A percentile compares a stretch with the other conserved stretches of the same genome.
These are phyloP conservation scores for Besnoitia besnoiti DNA, from an alignment of 169 alveolate species.

Conservation along the genomic window DNA sequence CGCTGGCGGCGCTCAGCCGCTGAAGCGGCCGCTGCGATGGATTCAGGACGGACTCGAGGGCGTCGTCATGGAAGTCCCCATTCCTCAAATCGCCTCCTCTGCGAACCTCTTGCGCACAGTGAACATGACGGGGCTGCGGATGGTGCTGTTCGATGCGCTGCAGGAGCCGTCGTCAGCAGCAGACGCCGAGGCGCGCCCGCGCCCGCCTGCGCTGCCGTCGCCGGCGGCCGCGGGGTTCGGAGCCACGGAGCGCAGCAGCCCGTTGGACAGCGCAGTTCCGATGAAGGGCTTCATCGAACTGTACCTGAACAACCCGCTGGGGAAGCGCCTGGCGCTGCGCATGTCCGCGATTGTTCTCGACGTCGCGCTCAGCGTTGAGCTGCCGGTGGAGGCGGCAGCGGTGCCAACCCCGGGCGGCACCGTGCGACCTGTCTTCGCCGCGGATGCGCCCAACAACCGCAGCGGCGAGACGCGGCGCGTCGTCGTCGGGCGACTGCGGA, in stretches of 20 bases:
- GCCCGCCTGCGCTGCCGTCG: background rate
- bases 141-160: background rate
- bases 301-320: slow-evolving; percentile 16
- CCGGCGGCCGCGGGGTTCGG: background rate
- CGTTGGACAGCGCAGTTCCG: background rate
- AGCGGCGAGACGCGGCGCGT: background rate
- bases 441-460: background rate
- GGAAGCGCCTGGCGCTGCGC: background rate
- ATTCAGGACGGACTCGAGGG: background rate
- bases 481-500: background rate
- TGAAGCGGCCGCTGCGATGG: background rate
- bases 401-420: slow-evolving; percentile 20
- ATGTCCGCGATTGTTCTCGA: background rate
- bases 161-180: background rate
- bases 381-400: background rate
- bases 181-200: background rate
- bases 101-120: background rate
- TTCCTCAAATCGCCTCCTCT: background rate
- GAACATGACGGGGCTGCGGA: background rate
- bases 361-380: background rate
- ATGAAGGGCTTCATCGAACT: background rate
- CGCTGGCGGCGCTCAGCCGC: background rate
- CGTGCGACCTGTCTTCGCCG: background rate
- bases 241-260: background rate
- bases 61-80: slow-evolving; percentile 9